Evolutionary conservation across 805 yeast species (phyloP).

Genomic region (Metschnikowia continentalis): DNA sequence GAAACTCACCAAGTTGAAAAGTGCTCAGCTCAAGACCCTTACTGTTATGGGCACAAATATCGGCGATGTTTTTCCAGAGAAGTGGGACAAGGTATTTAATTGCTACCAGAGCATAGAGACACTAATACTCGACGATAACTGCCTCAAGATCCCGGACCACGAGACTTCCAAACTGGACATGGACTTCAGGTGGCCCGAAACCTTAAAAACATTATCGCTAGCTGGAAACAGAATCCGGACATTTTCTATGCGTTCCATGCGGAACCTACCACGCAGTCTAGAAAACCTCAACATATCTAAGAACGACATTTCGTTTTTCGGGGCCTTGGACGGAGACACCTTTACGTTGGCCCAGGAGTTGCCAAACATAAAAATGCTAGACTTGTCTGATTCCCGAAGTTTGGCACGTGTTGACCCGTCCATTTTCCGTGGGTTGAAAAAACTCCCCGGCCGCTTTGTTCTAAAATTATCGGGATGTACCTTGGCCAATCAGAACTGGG

Average conservation of each 20-base stretch:
- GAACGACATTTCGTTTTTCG: conserved; percentile 17
- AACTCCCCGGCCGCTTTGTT: not conserved
- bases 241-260: conserved; percentile 19
- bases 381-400: conserved; percentile 7
- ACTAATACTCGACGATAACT: conserved; percentile 26
- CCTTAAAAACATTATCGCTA: conserved; percentile 20
- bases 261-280: conserved; percentile 26
- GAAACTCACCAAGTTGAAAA: conserved; percentile 17
- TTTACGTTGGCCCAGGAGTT: conserved; percentile 8
- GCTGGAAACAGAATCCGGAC: conserved; percentile 23
- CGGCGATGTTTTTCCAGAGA: conserved; percentile 27
- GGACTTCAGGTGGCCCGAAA: conserved; percentile 23
- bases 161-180: not conserved
- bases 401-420: conserved; percentile 10
- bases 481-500: conserved; percentile 6
- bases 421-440: conserved; percentile 6
- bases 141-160: not conserved
- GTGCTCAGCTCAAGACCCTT: conserved; percentile 18
- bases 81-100: conserved; percentile 30
- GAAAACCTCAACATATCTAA: conserved; percentile 21
- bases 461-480: conserved; percentile 8
- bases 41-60: conserved; percentile 32
- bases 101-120: conserved; percentile 19
- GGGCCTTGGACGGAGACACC: conserved; percentile 1
- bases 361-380: conserved; percentile 11